Conservation (phyloP, 768 basidiomycete species). For the Hygrocybe coccinea region DNA sequence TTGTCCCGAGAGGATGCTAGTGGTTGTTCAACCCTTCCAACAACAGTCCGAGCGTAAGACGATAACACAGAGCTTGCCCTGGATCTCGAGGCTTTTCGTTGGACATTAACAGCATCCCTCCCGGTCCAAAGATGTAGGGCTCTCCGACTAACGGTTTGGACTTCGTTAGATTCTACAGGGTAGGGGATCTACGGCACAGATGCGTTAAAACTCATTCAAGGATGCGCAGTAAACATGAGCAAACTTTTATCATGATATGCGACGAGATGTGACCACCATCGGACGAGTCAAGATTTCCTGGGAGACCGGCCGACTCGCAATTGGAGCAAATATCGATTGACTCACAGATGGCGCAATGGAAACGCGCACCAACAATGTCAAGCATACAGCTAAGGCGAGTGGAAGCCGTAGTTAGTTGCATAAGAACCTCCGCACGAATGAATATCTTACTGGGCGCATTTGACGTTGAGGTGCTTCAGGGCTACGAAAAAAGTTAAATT, state of each 20-base stretch:
- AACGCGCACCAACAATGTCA: constrained; percentile 88
- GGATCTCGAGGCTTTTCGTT: constrained; percentile 40
- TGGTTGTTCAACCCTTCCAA: constrained; percentile 42
- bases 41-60: constrained; percentile 62
- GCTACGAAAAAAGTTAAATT: constrained; percentile 37
- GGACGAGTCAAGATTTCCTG: constrained; percentile 72
- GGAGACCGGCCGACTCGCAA: constrained; percentile 81
- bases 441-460: constrained; percentile 73
- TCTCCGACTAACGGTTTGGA: constrained; percentile 68
- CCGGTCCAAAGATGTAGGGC: constrained; percentile 74
- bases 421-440: neutral
- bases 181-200: constrained; percentile 68
- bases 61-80: constrained; percentile 58
- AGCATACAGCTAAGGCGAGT: constrained; percentile 61
- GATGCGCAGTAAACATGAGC: neutral
- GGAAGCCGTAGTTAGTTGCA: constrained; percentile 4
- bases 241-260: constrained; percentile 92
- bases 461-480: constrained; percentile 73
- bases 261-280: constrained; percentile 78
- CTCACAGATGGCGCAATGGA: constrained; percentile 88
- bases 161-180: constrained; percentile 68
- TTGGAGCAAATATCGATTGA: constrained; percentile 82
- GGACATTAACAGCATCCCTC: constrained; percentile 64
- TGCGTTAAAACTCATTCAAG: neutral
- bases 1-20: constrained; percentile 37